Evolutionary conservation across 768 basidiomycete species (phyloP).

Genomic region (Podaxis sp.): DNA sequence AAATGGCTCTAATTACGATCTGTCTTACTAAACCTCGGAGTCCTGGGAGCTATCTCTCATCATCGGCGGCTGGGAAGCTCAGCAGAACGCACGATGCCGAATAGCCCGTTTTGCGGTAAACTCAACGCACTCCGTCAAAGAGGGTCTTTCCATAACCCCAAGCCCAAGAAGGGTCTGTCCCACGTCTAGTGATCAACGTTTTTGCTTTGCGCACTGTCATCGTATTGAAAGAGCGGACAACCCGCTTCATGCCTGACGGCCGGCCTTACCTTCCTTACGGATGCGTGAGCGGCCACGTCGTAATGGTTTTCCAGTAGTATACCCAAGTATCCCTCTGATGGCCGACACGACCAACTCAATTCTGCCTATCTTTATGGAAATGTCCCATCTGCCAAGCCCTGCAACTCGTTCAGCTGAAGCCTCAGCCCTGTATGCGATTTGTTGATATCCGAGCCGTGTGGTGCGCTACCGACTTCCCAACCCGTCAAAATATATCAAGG

Average conservation of each 20-base stretch:
- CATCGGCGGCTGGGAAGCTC: slow-evolving; percentile 3
- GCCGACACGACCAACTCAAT: not conserved
- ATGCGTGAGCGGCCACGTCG: not conserved
- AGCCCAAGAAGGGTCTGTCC: not conserved
- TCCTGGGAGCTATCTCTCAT: slow-evolving; percentile 3
- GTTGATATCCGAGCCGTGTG: not conserved
- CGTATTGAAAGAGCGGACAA: not conserved
- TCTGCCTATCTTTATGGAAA: not conserved
- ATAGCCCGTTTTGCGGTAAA: not conserved
- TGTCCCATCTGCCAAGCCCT: not conserved
- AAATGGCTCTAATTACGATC: not conserved
- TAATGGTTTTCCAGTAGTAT: not conserved
- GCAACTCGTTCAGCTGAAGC: not conserved
- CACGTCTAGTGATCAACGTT: not conserved
- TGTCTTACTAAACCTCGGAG: not conserved
- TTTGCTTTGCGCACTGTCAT: slow-evolving; percentile 1
- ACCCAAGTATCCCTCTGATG: not conserved
- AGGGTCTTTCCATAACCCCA: not conserved
- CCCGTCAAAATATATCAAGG: not conserved
- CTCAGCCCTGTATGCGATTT: not conserved
- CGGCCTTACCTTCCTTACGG: slow-evolving; percentile 1
- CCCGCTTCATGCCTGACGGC: not conserved
- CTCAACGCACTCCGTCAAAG: not conserved
- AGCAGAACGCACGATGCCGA: slow-evolving; percentile 4
- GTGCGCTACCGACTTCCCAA: not conserved